A percentile compares a stretch with the other conserved stretches of the same genome.
These are phyloP conservation scores for Populus hybrid DNA, from an alignment of 441 rosid species.

Conservation along the genomic window DNA sequence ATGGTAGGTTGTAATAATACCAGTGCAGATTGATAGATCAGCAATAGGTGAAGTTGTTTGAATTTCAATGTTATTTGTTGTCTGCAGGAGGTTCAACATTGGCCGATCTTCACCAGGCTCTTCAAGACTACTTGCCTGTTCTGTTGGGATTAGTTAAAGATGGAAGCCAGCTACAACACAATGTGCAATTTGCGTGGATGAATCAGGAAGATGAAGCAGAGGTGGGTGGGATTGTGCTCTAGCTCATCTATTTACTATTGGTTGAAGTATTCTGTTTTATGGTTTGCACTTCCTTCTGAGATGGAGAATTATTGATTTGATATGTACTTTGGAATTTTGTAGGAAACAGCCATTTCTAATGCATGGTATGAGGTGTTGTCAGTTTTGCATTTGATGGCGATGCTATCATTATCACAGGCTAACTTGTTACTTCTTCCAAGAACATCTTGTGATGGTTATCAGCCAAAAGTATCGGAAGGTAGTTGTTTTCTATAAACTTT, in stretches of 20 bases:
- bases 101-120: conserved; percentile 95
- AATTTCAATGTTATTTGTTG: conserved; percentile 12
- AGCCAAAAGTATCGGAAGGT: conserved; percentile 95
- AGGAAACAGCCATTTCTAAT: conserved; percentile 86
- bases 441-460: conserved; percentile 73
- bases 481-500: conserved; percentile 16
- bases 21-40: conserved; percentile 11
- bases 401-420: conserved; percentile 81
- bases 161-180: conserved; percentile 72
- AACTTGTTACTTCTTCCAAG: conserved; percentile 89
- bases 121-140: conserved; percentile 95
- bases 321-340: conserved; percentile 30
- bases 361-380: conserved; percentile 97
- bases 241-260: conserved; percentile 11
- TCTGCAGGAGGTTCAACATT: conserved; percentile 85
- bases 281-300: conserved; percentile 3
- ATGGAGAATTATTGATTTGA: conserved; percentile 22
- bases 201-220: conserved; percentile 94
- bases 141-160: conserved; percentile 87
- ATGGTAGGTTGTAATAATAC: conserved; percentile 49
- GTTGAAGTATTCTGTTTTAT: not conserved
- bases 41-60: conserved; percentile 9
- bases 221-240: conserved; percentile 38
- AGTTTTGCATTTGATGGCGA: conserved; percentile 97
- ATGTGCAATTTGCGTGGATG: conserved; percentile 82